phyloP scores from a whole-genome alignment of 352 stramenopile species.

The Pythium aquatile region DNA sequence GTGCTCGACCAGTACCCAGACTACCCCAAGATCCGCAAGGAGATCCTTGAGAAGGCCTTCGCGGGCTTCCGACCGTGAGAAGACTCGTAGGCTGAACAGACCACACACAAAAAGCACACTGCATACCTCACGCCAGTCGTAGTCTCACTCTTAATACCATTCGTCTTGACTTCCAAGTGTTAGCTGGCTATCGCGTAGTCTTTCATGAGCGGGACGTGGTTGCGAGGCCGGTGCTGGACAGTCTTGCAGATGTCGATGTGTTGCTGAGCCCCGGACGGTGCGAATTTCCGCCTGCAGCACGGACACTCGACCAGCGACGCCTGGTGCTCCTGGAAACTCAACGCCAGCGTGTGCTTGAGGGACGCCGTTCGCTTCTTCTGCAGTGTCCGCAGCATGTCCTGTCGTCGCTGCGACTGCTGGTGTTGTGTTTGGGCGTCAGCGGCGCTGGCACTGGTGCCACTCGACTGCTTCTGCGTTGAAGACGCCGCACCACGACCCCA shows the following conservation, averaged over 20 bases:
- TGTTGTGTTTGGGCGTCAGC: background rate
- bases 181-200: conserved; percentile 71
- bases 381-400: conserved; percentile 15
- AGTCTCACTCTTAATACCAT: background rate
- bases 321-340: conserved; percentile 79
- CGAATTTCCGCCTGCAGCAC: conserved; percentile 78
- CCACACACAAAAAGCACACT: background rate
- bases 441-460: background rate
- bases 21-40: conserved; percentile 94
- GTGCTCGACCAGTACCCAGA: conserved; percentile 92
- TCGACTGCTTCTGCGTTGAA: conserved; percentile 15
- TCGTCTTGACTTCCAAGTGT: background rate
- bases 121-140: background rate
- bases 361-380: conserved; percentile 22
- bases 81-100: too few species aligned
- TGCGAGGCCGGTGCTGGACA: conserved; percentile 79
- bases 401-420: conserved; percentile 6
- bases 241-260: conserved; percentile 86
- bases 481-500: conserved; percentile 53
- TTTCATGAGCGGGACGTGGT: conserved; percentile 59
- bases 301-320: conserved; percentile 78
- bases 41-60: conserved; percentile 93
- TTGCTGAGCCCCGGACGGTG: conserved; percentile 74
- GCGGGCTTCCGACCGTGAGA: conserved; percentile 77
- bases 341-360: conserved; percentile 56